Base-by-base conservation (phyloP, 2,329 filamentous ascomycete species). In the Aspergillus sp. region DNA sequence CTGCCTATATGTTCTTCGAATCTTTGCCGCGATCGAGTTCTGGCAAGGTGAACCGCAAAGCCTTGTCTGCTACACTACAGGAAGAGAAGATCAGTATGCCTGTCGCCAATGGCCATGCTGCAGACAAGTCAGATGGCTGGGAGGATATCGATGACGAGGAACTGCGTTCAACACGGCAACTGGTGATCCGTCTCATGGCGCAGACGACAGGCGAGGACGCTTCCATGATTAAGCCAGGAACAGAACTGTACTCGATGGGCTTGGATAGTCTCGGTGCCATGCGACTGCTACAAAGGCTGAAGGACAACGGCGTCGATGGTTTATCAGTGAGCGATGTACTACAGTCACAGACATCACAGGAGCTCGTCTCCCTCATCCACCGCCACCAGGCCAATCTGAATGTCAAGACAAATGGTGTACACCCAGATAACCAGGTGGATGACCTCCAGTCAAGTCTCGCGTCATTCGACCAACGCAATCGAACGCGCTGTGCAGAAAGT, bases 191-290 rank as follows among this genome's bases (percentile, higher is more conserved):
- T 3, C 54, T 67, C 3, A 57, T 68, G 7, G 52, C 63, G 0
- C 59, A 63, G 40, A 58, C 61, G n/a, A 52, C 57, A 2, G 57
- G 59, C 15, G 63, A 63, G 43, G 52, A 57, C 6, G 12, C 35
- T 8, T 55, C 63, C n/a, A 37, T 24, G 7, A 61, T 69, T 19
- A 62, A 55, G 9, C 61, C 64, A 3, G 47, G 43, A 3, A 52
- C 62, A 15, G 62, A 63, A 41, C 58, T 70, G 7, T 68, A 63
- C 37, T 63, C 66, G 2, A 55, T 70, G 1, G 73, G 73, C 2
- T 56, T 75, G n/a, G 73, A 75, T 51, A 75, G 72, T 64, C 64
- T 75, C 3, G 63, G 68, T 6, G 71, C 72, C 4, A 73, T 75
- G 70, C 62, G 65, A 2, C 55, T 75, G 3, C 59, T 73, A n/a